Base-by-base conservation (phyloP, 345 rosid genomes). In the Eucalyptus marginata region DNA sequence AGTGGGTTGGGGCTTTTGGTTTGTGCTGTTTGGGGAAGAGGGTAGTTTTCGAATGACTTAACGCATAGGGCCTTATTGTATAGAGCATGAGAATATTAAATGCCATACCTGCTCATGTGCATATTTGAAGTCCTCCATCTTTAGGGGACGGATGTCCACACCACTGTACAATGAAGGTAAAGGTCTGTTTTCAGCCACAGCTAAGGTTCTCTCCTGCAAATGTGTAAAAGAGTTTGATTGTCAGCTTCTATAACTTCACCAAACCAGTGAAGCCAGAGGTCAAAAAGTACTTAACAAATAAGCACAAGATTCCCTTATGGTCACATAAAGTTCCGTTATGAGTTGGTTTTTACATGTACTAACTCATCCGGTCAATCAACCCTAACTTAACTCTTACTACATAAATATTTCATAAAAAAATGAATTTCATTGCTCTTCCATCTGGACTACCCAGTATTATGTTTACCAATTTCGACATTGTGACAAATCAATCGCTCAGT, bases 21-120 rank as follows among this genome's bases (percentile, higher is more conserved):
- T 25, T 7, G 10, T n/a, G 87, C 24, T 10, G 22, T 86, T 50
- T 50, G 25, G 59, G 54, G 59, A 50, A 50, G 27, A 29, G 29
- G 40, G 62, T 36, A 29, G 59, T 86, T 47, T 86, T 86, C 27
- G 1, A 50, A 86, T 50, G 27, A 24, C 59, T 86, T 49, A 49
- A 49, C 10, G 27, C 22, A 46, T 49, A 86, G 24, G 25, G 27
- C 36, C 59, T 49, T 17, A 46, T 6, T 18, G 43, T 86, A 49
- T 20, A 47, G 40, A 62, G 49, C 71, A n/a, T 29, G 27, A 47
- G 49, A 86, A 58, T 13, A 59, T n/a, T 33, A 89, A 49, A 86
- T 62, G 91, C 29, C 88, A 84, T 91, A 98, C 99, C 99, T 98
- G 99, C 83, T 98, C 99, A 90, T 98, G 99, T 13, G 99, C 99